Conservation (phyloP, 176 grass and related monocot species). For the Bonia amplexicaulis region DNA sequence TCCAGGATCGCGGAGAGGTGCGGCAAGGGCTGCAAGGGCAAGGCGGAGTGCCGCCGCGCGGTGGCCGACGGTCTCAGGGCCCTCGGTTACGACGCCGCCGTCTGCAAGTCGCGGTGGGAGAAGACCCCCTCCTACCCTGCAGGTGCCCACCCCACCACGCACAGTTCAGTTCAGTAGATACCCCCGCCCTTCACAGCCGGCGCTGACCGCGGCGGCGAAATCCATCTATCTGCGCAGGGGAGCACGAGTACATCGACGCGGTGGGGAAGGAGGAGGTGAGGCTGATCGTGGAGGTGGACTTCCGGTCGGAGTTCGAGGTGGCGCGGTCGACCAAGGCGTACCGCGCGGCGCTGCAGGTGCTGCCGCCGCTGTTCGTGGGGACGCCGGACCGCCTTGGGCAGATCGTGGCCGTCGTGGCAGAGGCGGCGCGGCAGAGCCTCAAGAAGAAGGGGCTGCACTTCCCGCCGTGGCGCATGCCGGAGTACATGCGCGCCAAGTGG, state of each 20-base stretch:
- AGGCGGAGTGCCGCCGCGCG: constrained; percentile 48
- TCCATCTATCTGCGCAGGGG: constrained; percentile 38
- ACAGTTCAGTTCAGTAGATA: not conserved
- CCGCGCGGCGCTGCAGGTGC: constrained; percentile 61
- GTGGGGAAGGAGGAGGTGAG: constrained; percentile 32
- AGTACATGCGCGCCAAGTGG: constrained; percentile 97
- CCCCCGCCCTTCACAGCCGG: not conserved
- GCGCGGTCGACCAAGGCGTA: constrained; percentile 79
- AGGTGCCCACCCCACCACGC: constrained; percentile 12
- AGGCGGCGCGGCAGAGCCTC: constrained; percentile 67
- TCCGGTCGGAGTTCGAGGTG: constrained; percentile 85
- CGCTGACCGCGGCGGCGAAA: not conserved
- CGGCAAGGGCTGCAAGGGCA: constrained; percentile 42
- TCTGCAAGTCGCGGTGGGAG: constrained; percentile 84
- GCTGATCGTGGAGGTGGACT: constrained; percentile 83
- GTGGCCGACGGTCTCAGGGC: constrained; percentile 66
- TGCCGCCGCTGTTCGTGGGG: constrained; percentile 77
- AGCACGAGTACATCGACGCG: constrained; percentile 92
- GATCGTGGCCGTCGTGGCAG: constrained; percentile 65
- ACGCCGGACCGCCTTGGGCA: constrained; percentile 52
- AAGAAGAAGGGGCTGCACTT: constrained; percentile 89
- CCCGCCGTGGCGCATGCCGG: constrained; percentile 77
- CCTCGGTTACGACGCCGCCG: constrained; percentile 77
- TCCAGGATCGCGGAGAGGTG: constrained; percentile 54
- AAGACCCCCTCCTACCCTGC: constrained; percentile 57